Evolutionary conservation across 2,329 filamentous ascomycete genomes (phyloP).

Genomic region (Blastomyces silverae): DNA sequence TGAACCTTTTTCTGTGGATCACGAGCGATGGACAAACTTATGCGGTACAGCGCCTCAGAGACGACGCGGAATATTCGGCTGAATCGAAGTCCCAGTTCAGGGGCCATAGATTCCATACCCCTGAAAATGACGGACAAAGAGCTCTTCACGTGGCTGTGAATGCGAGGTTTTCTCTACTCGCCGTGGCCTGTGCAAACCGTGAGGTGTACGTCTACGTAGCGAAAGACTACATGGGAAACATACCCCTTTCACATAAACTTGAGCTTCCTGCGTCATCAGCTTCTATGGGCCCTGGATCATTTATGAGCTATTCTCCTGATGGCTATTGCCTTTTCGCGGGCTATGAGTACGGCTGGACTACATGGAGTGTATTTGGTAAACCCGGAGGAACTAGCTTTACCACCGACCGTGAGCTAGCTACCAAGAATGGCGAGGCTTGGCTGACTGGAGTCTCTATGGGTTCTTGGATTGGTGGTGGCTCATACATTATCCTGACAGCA

Average conservation of each 20-base stretch:
- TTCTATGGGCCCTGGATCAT: slow-evolving; percentile 64
- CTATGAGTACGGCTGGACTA: slow-evolving; percentile 87
- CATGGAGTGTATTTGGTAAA: slow-evolving; percentile 97
- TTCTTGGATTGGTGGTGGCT: slow-evolving; percentile 81
- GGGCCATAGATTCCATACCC: slow-evolving; percentile 83
- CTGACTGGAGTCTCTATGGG: slow-evolving; percentile 70
- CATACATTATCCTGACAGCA: slow-evolving; percentile 70
- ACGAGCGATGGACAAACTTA: slow-evolving; percentile 82
- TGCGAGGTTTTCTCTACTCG: slow-evolving; percentile 87
- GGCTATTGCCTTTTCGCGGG: slow-evolving; percentile 94
- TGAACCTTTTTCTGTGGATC: slow-evolving; percentile 93
- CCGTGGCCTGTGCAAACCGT: slow-evolving; percentile 73
- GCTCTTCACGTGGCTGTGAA: slow-evolving; percentile 79
- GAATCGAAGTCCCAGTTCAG: slow-evolving; percentile 65
- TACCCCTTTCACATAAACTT: slow-evolving; percentile 77
- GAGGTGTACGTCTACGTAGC: slow-evolving; percentile 84
- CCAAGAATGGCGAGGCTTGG: slow-evolving; percentile 71
- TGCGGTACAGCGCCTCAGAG: slow-evolving; percentile 67
- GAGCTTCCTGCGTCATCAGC: slow-evolving; percentile 59
- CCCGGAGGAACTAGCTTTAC: slow-evolving; percentile 76
- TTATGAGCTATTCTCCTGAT: slow-evolving; percentile 82
- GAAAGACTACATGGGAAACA: slow-evolving; percentile 87
- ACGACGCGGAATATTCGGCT: slow-evolving; percentile 39
- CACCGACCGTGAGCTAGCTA: slow-evolving; percentile 57
- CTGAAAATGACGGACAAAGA: slow-evolving; percentile 52